Percentiles rank a stretch among this genome's conserved stretches.
Evolutionary conservation across 23 red algal genomes (phyloP).

Genomic region (Agarophyton chilense): DNA sequence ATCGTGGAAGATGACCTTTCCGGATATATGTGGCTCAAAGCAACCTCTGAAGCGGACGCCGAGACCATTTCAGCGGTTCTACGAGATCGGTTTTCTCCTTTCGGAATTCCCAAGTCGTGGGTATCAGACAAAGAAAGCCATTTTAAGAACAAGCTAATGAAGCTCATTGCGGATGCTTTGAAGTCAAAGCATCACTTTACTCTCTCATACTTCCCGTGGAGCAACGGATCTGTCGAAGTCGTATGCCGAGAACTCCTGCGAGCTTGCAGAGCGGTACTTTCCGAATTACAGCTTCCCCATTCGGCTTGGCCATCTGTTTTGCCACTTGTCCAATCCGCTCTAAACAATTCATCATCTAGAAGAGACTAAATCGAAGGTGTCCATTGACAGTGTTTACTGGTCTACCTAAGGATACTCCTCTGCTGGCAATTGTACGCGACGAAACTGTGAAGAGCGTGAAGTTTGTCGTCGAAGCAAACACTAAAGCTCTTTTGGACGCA

Average conservation of each 20-base stretch:
- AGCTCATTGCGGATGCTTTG: background rate
- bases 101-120: background rate
- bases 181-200: constrained; percentile 20
- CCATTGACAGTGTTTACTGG: constrained; percentile 46
- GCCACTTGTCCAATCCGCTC: constrained; percentile 3
- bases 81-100: constrained; percentile 17
- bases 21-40: background rate
- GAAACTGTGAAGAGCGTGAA: background rate
- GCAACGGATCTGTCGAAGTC: constrained; percentile 31
- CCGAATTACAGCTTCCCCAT: background rate
- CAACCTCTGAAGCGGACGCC: background rate
- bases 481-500: background rate
- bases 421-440: background rate
- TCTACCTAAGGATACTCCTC: constrained; percentile 1
- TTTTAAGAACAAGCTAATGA: constrained; percentile 19
- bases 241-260: constrained; percentile 6
- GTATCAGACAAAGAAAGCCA: constrained; percentile 2
- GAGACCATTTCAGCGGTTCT: background rate
- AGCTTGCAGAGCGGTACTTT: background rate
- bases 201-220: background rate
- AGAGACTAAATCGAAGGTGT: background rate
- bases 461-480: background rate
- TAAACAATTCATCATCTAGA: constrained; percentile 18
- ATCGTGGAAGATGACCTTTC: constrained; percentile 12
- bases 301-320: background rate